A percentile compares a stretch with the other conserved stretches of the same genome.
Evolutionary conservation across 202 grass and related monocot genomes (phyloP).

Genomic region (Zizania palustris): DNA sequence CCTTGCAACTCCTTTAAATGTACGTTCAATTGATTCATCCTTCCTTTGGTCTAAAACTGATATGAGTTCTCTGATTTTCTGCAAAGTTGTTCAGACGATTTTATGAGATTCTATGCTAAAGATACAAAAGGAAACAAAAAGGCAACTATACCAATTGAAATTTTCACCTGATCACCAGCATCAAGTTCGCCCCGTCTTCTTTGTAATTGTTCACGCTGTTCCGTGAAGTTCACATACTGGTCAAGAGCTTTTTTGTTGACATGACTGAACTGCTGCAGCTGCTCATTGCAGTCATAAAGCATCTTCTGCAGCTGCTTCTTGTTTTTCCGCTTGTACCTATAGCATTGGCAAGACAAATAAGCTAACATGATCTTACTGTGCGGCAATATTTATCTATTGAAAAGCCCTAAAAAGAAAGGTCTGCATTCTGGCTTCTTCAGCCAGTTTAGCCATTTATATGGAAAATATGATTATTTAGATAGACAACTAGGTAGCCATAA

Average conservation of each 20-base stretch:
- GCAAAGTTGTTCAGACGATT: conserved; percentile 28
- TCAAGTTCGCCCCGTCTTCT: conserved; percentile 86
- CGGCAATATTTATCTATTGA: conserved; percentile 23
- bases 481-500: neutral
- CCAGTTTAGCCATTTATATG: conserved; percentile 19
- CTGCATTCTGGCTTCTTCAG: neutral
- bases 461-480: neutral
- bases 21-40: conserved; percentile 98
- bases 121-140: conserved; percentile 27
- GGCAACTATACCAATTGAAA: conserved; percentile 7
- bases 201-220: conserved; percentile 91
- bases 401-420: neutral
- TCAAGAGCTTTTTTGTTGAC: conserved; percentile 99
- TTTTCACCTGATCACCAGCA: conserved; percentile 76
- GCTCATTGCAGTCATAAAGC: conserved; percentile 86
- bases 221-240: conserved; percentile 97
- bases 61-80: conserved; percentile 98
- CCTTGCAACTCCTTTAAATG: conserved; percentile 97
- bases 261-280: conserved; percentile 95
- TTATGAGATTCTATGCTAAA: conserved; percentile 35
- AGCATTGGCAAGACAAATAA: conserved; percentile 41
- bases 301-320: conserved; percentile 93
- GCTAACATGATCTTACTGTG: neutral
- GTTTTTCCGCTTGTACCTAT: conserved; percentile 92
- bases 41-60: conserved; percentile 95